A percentile compares a stretch with the other conserved stretches of the same genome.
Conservation (phyloP, 768 basidiomycete species). For the Leccinellum rugosiceps region DNA sequence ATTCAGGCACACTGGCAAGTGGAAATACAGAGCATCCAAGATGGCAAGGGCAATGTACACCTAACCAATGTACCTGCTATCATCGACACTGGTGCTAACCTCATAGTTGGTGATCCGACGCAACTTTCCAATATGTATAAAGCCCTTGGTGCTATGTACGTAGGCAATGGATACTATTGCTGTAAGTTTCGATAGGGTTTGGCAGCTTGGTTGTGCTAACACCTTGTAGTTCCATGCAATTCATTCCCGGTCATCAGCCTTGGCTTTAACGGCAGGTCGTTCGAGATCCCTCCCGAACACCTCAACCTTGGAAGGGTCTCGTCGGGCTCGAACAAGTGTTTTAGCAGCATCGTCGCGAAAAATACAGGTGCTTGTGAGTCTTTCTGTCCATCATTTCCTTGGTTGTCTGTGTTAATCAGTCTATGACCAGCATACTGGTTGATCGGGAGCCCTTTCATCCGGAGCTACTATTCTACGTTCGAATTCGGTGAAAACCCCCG, state of each 20-base stretch:
- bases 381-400: background rate
- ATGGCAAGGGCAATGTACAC: too few relatives aligned
- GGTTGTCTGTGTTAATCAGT: background rate
- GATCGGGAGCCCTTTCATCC: conserved; percentile 34
- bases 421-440: conserved; percentile 13
- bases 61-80: too few relatives aligned
- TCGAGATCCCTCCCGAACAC: background rate
- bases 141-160: too few relatives aligned
- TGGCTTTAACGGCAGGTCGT: too few relatives aligned
- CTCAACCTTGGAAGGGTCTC: conserved; percentile 38
- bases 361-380: background rate
- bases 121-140: too few relatives aligned
- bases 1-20: too few relatives aligned
- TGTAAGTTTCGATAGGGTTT: too few relatives aligned
- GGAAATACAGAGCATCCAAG: too few relatives aligned
- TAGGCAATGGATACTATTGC: too few relatives aligned
- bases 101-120: too few relatives aligned
- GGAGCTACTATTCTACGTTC: conserved; percentile 41
- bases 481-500: conserved; percentile 29
- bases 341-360: conserved; percentile 28
- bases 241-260: too few relatives aligned
- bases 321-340: conserved; percentile 23
- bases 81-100: too few relatives aligned
- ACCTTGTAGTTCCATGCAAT: background rate
- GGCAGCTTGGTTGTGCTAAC: background rate